Percentiles rank a stretch among this genome's conserved stretches.
phyloP scores from a whole-genome alignment of 805 yeast species.

The Yarrowia hollandica region DNA sequence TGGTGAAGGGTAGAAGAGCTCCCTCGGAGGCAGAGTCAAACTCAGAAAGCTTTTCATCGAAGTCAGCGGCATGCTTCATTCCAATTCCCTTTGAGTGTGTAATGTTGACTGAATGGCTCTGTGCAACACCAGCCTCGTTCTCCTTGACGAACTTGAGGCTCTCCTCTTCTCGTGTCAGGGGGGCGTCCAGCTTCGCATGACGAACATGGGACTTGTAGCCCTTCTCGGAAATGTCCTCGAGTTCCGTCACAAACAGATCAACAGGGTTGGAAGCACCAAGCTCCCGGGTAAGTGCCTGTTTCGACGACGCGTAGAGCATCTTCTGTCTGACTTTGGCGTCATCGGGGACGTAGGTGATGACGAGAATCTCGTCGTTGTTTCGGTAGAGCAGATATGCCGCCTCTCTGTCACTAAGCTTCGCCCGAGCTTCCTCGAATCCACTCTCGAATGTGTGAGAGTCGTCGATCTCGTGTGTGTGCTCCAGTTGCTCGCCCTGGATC shows the following conservation, averaged over 20 bases:
- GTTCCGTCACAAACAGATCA: constrained; percentile 55
- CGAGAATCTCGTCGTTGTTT: constrained; percentile 40
- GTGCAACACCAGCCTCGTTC: constrained; percentile 12
- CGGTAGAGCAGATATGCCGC: constrained; percentile 56
- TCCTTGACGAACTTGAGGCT: constrained; percentile 43
- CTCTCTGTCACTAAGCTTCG: constrained; percentile 41
- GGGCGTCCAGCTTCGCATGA: constrained; percentile 46
- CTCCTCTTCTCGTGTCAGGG: constrained; percentile 62
- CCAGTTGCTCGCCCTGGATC: constrained; percentile 41
- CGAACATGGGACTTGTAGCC: constrained; percentile 49
- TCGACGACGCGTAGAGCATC: constrained; percentile 93
- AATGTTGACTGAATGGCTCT: constrained; percentile 19
- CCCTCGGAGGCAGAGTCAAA: constrained; percentile 15
- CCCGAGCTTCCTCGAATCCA: constrained; percentile 44
- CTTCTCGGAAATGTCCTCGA: constrained; percentile 53
- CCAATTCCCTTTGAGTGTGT: constrained; percentile 9
- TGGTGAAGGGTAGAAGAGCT: constrained; percentile 11
- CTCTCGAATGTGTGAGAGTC: constrained; percentile 40
- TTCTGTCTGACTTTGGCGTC: constrained; percentile 74
- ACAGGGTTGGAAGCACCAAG: constrained; percentile 62
- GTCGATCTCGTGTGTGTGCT: constrained; percentile 34
- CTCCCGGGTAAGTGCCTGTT: constrained; percentile 69
- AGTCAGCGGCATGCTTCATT: constrained; percentile 2
- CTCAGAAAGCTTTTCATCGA: background rate
- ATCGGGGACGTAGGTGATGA: constrained; percentile 85